These are phyloP conservation scores for Flaveria floridana DNA, from an alignment of 140 eudicot genomes.

Conservation along the genomic window DNA sequence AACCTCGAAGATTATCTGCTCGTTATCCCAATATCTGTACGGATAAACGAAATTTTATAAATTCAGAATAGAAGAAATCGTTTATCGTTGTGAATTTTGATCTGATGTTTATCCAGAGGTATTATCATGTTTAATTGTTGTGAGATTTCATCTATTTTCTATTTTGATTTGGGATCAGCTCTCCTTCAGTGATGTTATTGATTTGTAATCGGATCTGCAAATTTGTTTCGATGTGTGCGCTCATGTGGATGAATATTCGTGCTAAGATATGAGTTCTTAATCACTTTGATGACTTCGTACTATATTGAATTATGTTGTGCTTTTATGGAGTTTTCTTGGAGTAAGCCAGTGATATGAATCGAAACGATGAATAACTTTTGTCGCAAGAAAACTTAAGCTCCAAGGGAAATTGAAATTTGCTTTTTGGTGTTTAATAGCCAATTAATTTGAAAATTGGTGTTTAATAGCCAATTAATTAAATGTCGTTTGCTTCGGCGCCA, in stretches of 20 bases:
- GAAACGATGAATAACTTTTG: constrained; percentile 2
- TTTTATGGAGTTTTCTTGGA: too few relatives aligned
- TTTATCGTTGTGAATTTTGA: not conserved
- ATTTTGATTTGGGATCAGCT: too few relatives aligned
- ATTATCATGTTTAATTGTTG: not conserved
- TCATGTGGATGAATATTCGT: too few relatives aligned
- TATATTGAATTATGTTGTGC: too few relatives aligned
- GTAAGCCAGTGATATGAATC: not conserved
- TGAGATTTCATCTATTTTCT: not conserved
- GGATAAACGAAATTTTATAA: constrained; percentile 13
- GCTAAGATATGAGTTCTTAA: too few relatives aligned
- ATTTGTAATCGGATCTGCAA: too few relatives aligned
- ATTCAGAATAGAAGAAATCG: not conserved
- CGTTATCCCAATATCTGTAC: not conserved
- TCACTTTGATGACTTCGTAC: too few relatives aligned
- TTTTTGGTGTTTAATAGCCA: too few relatives aligned
- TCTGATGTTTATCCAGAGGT: constrained; percentile 17
- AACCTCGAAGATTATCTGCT: constrained; percentile 3
- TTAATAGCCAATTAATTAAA: not conserved
- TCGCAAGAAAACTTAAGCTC: constrained; percentile 13
- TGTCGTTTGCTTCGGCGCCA: constrained; percentile 24
- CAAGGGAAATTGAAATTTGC: not conserved
- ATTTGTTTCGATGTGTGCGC: too few relatives aligned
- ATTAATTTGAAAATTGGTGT: too few relatives aligned
- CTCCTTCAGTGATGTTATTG: too few relatives aligned